These are phyloP conservation scores for Mucor saturninus DNA, from an alignment of 371 early-diverging fungal species.

Conservation along the genomic window DNA sequence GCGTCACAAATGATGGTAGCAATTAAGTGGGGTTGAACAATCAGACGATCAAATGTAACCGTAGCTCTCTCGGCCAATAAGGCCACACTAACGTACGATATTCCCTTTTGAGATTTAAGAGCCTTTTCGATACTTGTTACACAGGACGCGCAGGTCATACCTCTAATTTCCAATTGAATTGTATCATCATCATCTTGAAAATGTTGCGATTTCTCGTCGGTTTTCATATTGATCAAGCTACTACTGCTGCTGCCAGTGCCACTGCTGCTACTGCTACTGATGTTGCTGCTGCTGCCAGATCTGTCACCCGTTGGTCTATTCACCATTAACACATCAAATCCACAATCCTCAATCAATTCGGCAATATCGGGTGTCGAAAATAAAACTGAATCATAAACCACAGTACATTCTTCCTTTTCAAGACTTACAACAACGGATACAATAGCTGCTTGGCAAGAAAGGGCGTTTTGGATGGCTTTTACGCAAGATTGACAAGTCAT, in stretches of 20 bases:
- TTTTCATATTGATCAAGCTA: neutral
- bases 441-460: slow-evolving; percentile 23
- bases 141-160: slow-evolving; percentile 92
- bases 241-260: slow-evolving; percentile 39
- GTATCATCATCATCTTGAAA: slow-evolving; percentile 58
- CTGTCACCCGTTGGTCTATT: slow-evolving; percentile 70
- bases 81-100: slow-evolving; percentile 50
- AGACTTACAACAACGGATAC: slow-evolving; percentile 46
- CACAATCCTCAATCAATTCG: slow-evolving; percentile 48
- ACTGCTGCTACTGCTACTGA: slow-evolving; percentile 19
- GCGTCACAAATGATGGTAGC: slow-evolving; percentile 63
- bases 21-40: slow-evolving; percentile 6
- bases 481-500: slow-evolving; percentile 92
- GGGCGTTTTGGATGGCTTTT: slow-evolving; percentile 56
- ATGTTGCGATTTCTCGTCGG: slow-evolving; percentile 43
- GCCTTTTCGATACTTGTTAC: slow-evolving; percentile 79
- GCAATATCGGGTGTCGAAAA: slow-evolving; percentile 25
- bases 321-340: slow-evolving; percentile 30
- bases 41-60: slow-evolving; percentile 10
- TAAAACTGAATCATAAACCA: slow-evolving; percentile 25
- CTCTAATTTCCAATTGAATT: slow-evolving; percentile 35
- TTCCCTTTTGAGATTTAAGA: slow-evolving; percentile 56
- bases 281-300: slow-evolving; percentile 44
- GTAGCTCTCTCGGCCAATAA: slow-evolving; percentile 80
- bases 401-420: slow-evolving; percentile 49